A percentile compares a stretch with the other conserved stretches of the same genome.
Evolutionary conservation across 345 rosid species (phyloP).

Genomic region (Salix suchowensis): DNA sequence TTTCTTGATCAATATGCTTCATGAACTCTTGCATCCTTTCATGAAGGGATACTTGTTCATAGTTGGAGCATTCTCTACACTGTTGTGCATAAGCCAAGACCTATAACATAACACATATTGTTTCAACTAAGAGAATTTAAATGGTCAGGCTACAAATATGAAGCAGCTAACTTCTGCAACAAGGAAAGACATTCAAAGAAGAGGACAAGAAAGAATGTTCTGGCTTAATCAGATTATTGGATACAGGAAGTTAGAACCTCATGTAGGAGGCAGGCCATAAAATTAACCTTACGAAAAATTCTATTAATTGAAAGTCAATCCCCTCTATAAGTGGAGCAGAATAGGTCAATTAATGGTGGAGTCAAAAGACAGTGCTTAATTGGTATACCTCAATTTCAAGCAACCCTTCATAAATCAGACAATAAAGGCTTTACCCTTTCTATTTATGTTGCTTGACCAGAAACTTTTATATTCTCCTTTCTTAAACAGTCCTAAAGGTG

Average conservation of each 20-base stretch:
- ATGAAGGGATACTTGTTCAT: slow-evolving; percentile 65
- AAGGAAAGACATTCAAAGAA: too few relatives aligned
- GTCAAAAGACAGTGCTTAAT: neutral
- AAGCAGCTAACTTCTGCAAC: too few relatives aligned
- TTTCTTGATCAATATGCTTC: slow-evolving; percentile 58
- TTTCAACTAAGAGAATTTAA: neutral
- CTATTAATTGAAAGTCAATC: neutral
- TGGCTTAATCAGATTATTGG: neutral
- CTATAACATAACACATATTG: slow-evolving; percentile 24
- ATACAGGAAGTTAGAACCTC: neutral
- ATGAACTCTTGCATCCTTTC: slow-evolving; percentile 73
- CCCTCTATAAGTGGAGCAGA: neutral
- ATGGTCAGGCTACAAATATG: neutral
- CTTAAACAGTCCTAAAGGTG: too few relatives aligned
- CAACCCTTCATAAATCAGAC: neutral
- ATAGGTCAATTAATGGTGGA: neutral
- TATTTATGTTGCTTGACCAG: too few relatives aligned
- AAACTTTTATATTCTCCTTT: too few relatives aligned
- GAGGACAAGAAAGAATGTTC: too few relatives aligned
- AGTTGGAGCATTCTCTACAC: slow-evolving; percentile 75
- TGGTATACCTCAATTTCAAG: neutral
- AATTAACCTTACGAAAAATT: neutral
- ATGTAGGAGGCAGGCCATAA: neutral
- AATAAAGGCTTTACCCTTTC: neutral
- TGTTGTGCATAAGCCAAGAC: slow-evolving; percentile 76